These are phyloP conservation scores for Aspergillus floridensis DNA, from an alignment of 2,329 filamentous ascomycete genomes.

Conservation along the genomic window DNA sequence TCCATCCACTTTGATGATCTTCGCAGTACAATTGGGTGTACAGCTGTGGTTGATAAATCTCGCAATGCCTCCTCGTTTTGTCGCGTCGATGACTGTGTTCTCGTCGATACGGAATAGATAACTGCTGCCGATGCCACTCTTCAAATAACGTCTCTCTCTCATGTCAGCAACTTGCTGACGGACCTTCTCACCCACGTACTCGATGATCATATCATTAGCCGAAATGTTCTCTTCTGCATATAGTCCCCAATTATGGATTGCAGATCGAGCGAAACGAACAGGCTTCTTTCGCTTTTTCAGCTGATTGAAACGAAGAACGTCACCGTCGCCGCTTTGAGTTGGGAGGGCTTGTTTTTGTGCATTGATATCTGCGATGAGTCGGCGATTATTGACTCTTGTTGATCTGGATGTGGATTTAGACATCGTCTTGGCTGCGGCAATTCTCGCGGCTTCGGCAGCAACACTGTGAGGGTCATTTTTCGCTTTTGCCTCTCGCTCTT, in stretches of 20 bases:
- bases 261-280: conserved; percentile 94
- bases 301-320: conserved; percentile 96
- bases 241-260: conserved; percentile 97
- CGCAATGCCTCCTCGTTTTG: conserved; percentile 96
- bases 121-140: conserved; percentile 94
- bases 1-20: conserved; percentile 98
- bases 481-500: conserved; percentile 77
- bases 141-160: conserved; percentile 85
- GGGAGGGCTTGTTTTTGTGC: conserved; percentile 77
- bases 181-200: conserved; percentile 97
- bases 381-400: conserved; percentile 92
- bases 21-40: conserved; percentile 96
- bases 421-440: conserved; percentile 74
- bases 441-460: conserved; percentile 68
- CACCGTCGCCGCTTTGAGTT: conserved; percentile 74
- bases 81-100: conserved; percentile 95
- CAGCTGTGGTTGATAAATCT: conserved; percentile 98
- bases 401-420: conserved; percentile 88
- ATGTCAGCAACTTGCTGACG: conserved; percentile 97
- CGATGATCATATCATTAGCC: conserved; percentile 99
- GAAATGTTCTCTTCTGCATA: conserved; percentile 97
- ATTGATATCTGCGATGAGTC: conserved; percentile 90
- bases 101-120: conserved; percentile 99
- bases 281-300: conserved; percentile 99
- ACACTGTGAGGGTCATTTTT: conserved; percentile 63